Base-by-base conservation (phyloP, 202 grass and related monocot genomes). In the Zizania palustris region DNA sequence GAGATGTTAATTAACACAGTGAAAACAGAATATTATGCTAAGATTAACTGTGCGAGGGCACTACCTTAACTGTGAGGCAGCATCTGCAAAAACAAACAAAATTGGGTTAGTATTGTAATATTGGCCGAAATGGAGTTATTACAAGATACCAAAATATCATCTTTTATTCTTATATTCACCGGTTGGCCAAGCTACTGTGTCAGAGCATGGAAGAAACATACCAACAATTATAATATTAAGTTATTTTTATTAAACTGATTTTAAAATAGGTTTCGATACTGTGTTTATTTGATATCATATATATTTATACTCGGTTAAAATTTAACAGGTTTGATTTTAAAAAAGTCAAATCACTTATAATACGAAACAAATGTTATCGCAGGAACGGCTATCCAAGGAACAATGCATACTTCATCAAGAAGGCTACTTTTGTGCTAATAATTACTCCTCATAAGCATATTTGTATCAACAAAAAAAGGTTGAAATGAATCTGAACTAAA, bases 61-160 rank as follows among this genome's bases (percentile, higher is more conserved):
- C 84, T 87, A 94, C 94, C 94, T 97, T 97, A 16, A 97, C 91
- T 56, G 94, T 97, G 68, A 97, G 91, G 76, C 94, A 97, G 11
- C 94, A 97, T 82, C 94, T 97, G 87, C 48, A 83, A 40, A 56
- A 6, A 8, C 45, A 62, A 63, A 81, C 10, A 34, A 1, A 48
- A 13, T 44, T 69, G 4, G 44, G 33, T 88, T 75, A 88, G 85
- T 1, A 46, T 36, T 64, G 7, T 4, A 9, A 35, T 7, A 62
- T 7, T 56, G 21, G 54, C 1, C 50, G 44, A 68, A 77, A 3
- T 72, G 20, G 9, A 49, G 34, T 8, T 13, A 72, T 55, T 55
- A 20, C 8, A 15, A 0, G 21, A 67, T 2, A 41, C 16, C 5
- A 7, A 43, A 11, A 28, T 18, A 45, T 18, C 11, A 28, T 28